phyloP scores from a whole-genome alignment of 2,329 filamentous ascomycete species.

The Penicillium expansum region DNA sequence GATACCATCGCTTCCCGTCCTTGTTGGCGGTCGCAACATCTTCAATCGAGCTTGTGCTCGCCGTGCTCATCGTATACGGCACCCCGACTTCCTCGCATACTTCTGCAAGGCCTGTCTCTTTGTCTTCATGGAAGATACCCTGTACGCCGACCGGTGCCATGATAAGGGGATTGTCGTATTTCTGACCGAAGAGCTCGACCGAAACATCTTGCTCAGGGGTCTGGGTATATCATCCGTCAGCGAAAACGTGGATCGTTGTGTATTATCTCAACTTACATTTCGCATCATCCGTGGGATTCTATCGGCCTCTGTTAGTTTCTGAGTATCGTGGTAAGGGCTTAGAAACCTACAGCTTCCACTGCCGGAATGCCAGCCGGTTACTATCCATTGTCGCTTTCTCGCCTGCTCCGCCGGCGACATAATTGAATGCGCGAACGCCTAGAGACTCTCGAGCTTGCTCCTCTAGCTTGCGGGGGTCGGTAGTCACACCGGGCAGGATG shows the following conservation, averaged over 20 bases:
- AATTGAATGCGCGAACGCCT: slow-evolving; percentile 53
- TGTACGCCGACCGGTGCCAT: slow-evolving; percentile 71
- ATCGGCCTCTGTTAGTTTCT: slow-evolving; percentile 13
- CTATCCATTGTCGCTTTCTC: slow-evolving; percentile 61
- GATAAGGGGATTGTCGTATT: slow-evolving; percentile 54
- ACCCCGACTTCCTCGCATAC: slow-evolving; percentile 60
- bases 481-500: slow-evolving; percentile 55
- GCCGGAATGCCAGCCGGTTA: slow-evolving; percentile 57
- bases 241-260: neutral
- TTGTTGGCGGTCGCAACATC: slow-evolving; percentile 61
- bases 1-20: slow-evolving; percentile 64
- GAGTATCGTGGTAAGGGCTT: neutral
- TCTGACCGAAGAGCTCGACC: slow-evolving; percentile 52
- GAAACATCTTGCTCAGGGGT: slow-evolving; percentile 47
- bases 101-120: slow-evolving; percentile 62
- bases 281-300: slow-evolving; percentile 55
- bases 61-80: slow-evolving; percentile 67
- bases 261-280: slow-evolving; percentile 19
- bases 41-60: slow-evolving; percentile 62
- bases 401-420: slow-evolving; percentile 62
- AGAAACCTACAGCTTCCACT: slow-evolving; percentile 44
- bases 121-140: slow-evolving; percentile 63
- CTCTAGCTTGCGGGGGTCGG: slow-evolving; percentile 58
- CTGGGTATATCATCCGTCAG: slow-evolving; percentile 13
- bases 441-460: slow-evolving; percentile 53